Percentiles rank a stretch among this genome's conserved stretches.
phyloP scores from a whole-genome alignment of 768 basidiomycete species.

The Agaricus subrufescens region DNA sequence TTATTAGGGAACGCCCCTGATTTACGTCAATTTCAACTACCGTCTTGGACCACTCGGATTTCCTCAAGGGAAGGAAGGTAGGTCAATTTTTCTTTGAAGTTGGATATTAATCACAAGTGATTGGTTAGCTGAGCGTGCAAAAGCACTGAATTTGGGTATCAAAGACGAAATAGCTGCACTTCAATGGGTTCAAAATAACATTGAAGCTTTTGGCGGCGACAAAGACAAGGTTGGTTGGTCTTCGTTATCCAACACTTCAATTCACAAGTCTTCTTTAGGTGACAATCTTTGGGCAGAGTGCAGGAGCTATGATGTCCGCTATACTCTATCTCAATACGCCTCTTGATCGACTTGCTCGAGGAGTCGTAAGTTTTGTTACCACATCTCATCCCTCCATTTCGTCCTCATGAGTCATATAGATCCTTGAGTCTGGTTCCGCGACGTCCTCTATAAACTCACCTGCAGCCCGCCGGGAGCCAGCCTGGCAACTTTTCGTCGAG shows the following conservation, averaged over 20 bases:
- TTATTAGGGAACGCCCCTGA: constrained; percentile 35
- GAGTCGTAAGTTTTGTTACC: constrained; percentile 18
- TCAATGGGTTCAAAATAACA: constrained; percentile 57
- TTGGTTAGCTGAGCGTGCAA: constrained; percentile 25
- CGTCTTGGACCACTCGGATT: constrained; percentile 44
- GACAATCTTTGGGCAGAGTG: constrained; percentile 50
- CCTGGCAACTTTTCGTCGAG: constrained; percentile 35
- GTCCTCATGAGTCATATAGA: constrained; percentile 18
- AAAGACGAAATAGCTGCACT: constrained; percentile 41
- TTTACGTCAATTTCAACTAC: constrained; percentile 36
- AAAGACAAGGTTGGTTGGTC: constrained; percentile 19
- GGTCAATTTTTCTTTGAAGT: neutral
- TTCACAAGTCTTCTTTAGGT: constrained; percentile 24
- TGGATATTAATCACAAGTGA: too few relatives aligned
- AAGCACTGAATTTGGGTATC: constrained; percentile 41
- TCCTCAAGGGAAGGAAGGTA: constrained; percentile 33
- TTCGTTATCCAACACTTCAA: too few relatives aligned
- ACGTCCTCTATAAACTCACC: constrained; percentile 26
- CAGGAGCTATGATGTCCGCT: constrained; percentile 44
- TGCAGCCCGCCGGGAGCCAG: constrained; percentile 23
- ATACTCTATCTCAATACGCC: constrained; percentile 32
- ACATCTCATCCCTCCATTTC: neutral
- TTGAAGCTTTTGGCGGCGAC: constrained; percentile 56
- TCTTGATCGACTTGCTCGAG: constrained; percentile 28
- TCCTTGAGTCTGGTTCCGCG: constrained; percentile 37